Conservation (phyloP, 306 rosid genomes). For the Bauhinia variegata region DNA sequence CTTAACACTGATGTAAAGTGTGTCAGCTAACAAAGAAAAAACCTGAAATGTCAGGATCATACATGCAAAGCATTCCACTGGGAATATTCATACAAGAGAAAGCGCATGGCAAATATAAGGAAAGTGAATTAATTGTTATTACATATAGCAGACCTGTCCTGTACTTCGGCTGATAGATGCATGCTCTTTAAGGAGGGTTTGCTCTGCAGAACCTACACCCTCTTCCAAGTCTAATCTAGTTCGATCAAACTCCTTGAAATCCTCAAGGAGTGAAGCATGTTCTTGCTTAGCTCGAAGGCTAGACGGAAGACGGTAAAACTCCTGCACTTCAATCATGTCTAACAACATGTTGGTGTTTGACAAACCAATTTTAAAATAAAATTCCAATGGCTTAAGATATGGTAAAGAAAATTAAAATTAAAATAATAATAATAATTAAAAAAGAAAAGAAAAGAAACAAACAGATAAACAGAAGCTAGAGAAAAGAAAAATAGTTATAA, state of each 20-base stretch:
- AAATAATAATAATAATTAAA: background rate
- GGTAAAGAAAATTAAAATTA: slow-evolving; percentile 11
- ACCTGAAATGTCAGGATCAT: background rate
- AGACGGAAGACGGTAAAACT: slow-evolving; percentile 89
- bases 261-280: slow-evolving; percentile 94
- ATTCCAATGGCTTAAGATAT: background rate
- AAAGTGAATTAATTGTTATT: slow-evolving; percentile 12
- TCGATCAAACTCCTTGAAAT: slow-evolving; percentile 95
- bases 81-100: slow-evolving; percentile 15
- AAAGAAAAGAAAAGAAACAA: no score
- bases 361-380: slow-evolving; percentile 31
- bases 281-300: slow-evolving; percentile 87
- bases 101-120: slow-evolving; percentile 3
- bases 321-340: slow-evolving; percentile 75
- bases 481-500: slow-evolving; percentile 6
- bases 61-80: background rate
- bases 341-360: slow-evolving; percentile 44
- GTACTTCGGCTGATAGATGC: slow-evolving; percentile 84
- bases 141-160: slow-evolving; percentile 70
- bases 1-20: background rate
- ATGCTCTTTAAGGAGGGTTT: slow-evolving; percentile 77
- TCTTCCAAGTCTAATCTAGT: slow-evolving; percentile 89
- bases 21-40: background rate
- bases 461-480: background rate
- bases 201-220: slow-evolving; percentile 66